Evolutionary conservation across 495 filamentous ascomycete genomes (phyloP), one percentile per base, ranked within the genome.

Genomic region (Podospora pseudoanserina): DNA sequence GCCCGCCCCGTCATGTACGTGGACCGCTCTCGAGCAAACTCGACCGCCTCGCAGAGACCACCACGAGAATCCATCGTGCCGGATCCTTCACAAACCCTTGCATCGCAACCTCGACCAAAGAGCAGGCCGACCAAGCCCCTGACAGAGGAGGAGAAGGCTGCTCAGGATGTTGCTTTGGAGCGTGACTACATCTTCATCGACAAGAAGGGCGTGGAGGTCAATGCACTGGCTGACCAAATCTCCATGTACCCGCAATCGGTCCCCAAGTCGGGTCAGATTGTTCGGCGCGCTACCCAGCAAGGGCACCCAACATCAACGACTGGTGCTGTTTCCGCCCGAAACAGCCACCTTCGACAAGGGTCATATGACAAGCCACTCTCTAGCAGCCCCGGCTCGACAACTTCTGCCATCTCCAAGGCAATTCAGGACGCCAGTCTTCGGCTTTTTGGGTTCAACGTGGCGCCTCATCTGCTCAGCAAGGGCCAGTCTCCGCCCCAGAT

Each of bases 121-220:
- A 72, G 65, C 30, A 73, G 63, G 63, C 68, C 78, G 39, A 75
- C 79, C 16, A 77, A 75, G 62, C 78, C 77, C 20, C 59, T 79
- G 3, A 81, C 80, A 55, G 87, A 92, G 60, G 90, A 86, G 34
- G 92, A 94, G 70, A 86, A 85, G 67, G 91, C 91, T 23, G 93
- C 90, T 13, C 92, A 97, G 71, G 94, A 96, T 65, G 87, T 95
- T 5, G 92, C 91, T 1, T 91, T 96, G 75, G 93, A 96, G 74
- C 84, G 93, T 70, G 95, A 97, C 71, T 99, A 97, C 71, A 94
- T 99, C 44, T 79, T 99, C 19, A 92, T 99, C 20, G 96, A 99
- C 78, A 98, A 97, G 81, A 89, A 89, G 63, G 89, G 90, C 7
- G 93, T 98, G 4, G 92, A 97, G 77, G 94, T 98, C 30, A 97